These are phyloP conservation scores for Nowakowskiella sp. DNA, from an alignment of 192 early-diverging fungal genomes.

Conservation along the genomic window DNA sequence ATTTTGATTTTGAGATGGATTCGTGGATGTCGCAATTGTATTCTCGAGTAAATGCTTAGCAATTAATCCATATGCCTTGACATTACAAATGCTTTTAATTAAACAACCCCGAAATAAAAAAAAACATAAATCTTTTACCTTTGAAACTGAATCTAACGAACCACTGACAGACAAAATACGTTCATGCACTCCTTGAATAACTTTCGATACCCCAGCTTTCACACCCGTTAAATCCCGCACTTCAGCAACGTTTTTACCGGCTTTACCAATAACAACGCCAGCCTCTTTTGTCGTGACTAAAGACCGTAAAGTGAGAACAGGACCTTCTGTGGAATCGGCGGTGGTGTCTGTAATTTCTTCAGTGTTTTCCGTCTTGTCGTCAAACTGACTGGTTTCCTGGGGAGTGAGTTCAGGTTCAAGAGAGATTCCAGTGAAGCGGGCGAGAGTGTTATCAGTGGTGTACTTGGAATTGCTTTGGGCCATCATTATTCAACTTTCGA, in stretches of 20 bases:
- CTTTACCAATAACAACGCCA: slow-evolving; percentile 19
- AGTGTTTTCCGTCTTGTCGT: not conserved
- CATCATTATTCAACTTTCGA: too few species aligned
- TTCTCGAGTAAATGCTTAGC: slow-evolving; percentile 70
- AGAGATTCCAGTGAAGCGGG: not conserved
- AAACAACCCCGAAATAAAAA: too few species aligned
- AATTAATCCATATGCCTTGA: slow-evolving; percentile 65
- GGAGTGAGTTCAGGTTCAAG: not conserved
- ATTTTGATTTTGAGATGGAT: slow-evolving; percentile 4
- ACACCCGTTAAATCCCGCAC: slow-evolving; percentile 71
- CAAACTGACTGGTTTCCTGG: not conserved
- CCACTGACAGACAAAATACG: slow-evolving; percentile 28
- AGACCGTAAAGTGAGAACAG: slow-evolving; percentile 5
- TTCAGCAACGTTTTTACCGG: slow-evolving; percentile 73
- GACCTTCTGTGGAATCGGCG: not conserved
- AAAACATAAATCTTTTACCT: too few species aligned
- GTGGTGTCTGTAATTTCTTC: not conserved
- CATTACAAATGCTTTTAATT: too few species aligned
- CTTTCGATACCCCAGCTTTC: slow-evolving; percentile 85
- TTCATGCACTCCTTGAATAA: slow-evolving; percentile 74
- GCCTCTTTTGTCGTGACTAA: slow-evolving; percentile 18
- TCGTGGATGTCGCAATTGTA: slow-evolving; percentile 45
- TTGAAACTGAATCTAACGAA: slow-evolving; percentile 6
- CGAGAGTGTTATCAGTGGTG: not conserved
- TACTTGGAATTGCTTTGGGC: not conserved